Base-by-base conservation (phyloP, 768 basidiomycete species). In the Asterophora lycoperdoides region DNA sequence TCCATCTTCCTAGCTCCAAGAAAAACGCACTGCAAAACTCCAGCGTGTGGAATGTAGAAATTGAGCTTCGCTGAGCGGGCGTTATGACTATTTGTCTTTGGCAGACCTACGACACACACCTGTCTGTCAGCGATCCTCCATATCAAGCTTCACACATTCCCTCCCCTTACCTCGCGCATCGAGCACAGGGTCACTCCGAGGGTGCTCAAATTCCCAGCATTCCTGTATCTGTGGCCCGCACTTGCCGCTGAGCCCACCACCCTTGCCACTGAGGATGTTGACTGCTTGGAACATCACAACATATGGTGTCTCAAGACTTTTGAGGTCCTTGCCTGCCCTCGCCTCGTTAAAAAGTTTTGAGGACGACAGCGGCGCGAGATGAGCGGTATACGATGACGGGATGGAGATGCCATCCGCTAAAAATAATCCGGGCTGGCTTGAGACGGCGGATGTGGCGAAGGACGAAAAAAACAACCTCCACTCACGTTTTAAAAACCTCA, bases 241-340 rank as follows among this genome's bases (percentile, higher is more conserved):
- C 39, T 79, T 75, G 14, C 80, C 82, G 57, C 75, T 72, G 30
- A 73, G 56, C 35, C 80, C 77, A 23, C 78, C 78, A 38, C 86
- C 79, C 41, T 88, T 73, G 7, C 84, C 93, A 49, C 89, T 91
- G 35, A 99, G 74, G 50, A 93, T 77, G 55, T 93, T 94, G 53
- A 92, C 88, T 8, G 92, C 89, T 60, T 91, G 86, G 65, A 99
- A 92, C 94, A 98, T 95, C 52, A 98, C 96, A 14, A 99, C 96
- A 59, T 98, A 98, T 1, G 96, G 95, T 28, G 93, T 97, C 68
- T 99, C 96, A 49, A 88, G 64, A 19, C 82, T 79, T 64, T 89
- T 90, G 29, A 79, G 68, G 53, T 79, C 83, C 59, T 79, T 87
- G 44, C 72, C 64, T 0, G 78, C 70, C 48, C 80, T 73, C 0